Evolutionary conservation across 805 yeast genomes (phyloP).

Genomic region (Kuraishia molischiana): DNA sequence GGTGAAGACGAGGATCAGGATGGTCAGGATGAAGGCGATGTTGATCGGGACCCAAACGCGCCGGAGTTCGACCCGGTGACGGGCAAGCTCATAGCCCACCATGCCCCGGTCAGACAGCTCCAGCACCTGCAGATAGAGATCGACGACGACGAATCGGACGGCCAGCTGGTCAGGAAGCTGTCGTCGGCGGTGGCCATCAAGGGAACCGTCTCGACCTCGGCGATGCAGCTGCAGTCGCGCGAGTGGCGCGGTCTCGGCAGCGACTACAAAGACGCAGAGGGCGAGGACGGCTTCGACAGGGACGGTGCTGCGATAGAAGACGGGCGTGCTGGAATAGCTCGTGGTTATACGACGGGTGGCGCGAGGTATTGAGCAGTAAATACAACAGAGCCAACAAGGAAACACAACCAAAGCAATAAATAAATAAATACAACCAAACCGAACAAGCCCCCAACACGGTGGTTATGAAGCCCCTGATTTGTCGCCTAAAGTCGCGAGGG

Average conservation of each 20-base stretch:
- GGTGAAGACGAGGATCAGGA: conserved; percentile 21
- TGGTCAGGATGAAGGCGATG: conserved; percentile 8
- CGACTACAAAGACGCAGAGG: conserved; percentile 45
- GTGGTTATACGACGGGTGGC: conserved; percentile 55
- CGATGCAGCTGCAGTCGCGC: conserved; percentile 59
- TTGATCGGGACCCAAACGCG: conserved; percentile 37
- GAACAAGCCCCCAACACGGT: too few relatives aligned
- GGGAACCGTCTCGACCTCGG: conserved; percentile 85
- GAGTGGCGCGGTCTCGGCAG: conserved; percentile 89
- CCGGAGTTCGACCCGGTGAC: conserved; percentile 89
- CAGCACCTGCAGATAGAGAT: conserved; percentile 56
- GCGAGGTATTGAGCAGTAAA: background rate
- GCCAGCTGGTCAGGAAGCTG: conserved; percentile 42
- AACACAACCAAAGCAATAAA: too few relatives aligned
- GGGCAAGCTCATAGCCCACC: conserved; percentile 58
- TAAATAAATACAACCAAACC: too few relatives aligned
- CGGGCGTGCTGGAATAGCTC: conserved; percentile 82
- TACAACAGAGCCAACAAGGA: background rate
- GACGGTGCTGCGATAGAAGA: conserved; percentile 73
- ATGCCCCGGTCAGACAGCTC: conserved; percentile 65
- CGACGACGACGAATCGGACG: conserved; percentile 20
- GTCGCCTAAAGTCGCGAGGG: too few relatives aligned
- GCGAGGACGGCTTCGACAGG: conserved; percentile 24
- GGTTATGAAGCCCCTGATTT: too few relatives aligned
- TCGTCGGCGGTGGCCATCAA: conserved; percentile 54